Evolutionary conservation across 495 filamentous ascomycete genomes (phyloP).

Genomic region (Trypethelium eluteriae): DNA sequence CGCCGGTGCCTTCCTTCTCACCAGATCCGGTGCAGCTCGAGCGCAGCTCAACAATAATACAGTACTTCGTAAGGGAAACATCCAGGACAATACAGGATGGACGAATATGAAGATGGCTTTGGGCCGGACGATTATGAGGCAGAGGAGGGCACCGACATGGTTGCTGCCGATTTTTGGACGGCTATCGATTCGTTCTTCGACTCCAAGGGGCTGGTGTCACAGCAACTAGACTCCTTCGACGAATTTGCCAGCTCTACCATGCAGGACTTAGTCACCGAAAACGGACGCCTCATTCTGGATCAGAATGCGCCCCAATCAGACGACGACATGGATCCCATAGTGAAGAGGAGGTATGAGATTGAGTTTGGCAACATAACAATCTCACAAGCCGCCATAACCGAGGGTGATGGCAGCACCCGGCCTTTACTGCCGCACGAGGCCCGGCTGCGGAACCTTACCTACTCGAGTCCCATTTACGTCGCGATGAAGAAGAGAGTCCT

Average conservation of each 20-base stretch:
- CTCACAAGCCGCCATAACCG: conserved; percentile 76
- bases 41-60: background rate
- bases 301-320: conserved; percentile 65
- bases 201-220: conserved; percentile 86
- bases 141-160: conserved; percentile 64
- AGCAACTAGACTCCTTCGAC: conserved; percentile 97
- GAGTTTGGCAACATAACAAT: conserved; percentile 82
- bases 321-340: conserved; percentile 63
- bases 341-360: conserved; percentile 83
- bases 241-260: conserved; percentile 90
- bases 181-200: conserved; percentile 97
- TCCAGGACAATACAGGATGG: background rate
- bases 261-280: conserved; percentile 84
- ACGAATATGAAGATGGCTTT: conserved; percentile 15
- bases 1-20: background rate
- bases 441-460: conserved; percentile 88
- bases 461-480: conserved; percentile 82
- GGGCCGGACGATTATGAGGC: conserved; percentile 44
- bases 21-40: background rate
- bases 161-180: conserved; percentile 92
- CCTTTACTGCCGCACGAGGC: conserved; percentile 85
- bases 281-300: conserved; percentile 78
- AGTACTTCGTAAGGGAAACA: too few species aligned
- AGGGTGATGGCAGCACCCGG: conserved; percentile 78
- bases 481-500: conserved; percentile 72